Percentiles rank a stretch among this genome's conserved stretches.
These are phyloP conservation scores for Solanum clarkiae DNA, from an alignment of 257 asterid genomes.

Conservation along the genomic window DNA sequence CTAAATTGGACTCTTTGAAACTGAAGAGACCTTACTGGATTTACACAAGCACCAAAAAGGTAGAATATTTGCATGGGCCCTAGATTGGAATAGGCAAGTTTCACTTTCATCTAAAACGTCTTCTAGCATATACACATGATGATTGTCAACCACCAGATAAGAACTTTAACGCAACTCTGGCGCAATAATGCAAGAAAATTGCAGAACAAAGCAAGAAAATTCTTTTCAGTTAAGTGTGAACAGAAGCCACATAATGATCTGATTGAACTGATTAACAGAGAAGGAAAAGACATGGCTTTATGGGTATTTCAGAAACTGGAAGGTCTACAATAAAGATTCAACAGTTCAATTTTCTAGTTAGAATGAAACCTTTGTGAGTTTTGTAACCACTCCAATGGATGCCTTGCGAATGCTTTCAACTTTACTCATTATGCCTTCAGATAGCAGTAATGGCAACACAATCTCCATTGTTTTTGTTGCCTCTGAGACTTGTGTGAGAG, in stretches of 20 bases:
- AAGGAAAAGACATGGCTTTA: neutral
- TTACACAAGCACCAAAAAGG: neutral
- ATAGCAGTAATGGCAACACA: conserved; percentile 73
- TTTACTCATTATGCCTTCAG: conserved; percentile 94
- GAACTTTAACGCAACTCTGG: neutral
- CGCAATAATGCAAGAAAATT: neutral
- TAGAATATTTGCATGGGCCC: neutral
- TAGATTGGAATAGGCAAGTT: neutral
- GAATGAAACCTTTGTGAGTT: conserved; percentile 63
- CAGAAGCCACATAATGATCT: neutral
- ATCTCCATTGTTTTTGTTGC: conserved; percentile 73
- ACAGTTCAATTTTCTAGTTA: neutral
- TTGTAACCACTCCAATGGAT: conserved; percentile 78
- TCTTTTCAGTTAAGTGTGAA: neutral
- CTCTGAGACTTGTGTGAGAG: conserved; percentile 76
- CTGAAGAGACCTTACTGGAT: neutral
- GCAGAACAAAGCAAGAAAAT: neutral
- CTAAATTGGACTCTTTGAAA: neutral
- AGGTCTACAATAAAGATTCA: neutral
- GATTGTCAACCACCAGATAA: neutral
- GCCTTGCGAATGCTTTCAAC: conserved; percentile 87
- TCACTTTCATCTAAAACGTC: neutral
- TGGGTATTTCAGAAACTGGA: neutral
- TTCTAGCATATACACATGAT: neutral
- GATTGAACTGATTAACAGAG: neutral